Percentiles rank a stretch among this genome's conserved stretches.
phyloP scores from a whole-genome alignment of 2,329 filamentous ascomycete genomes.

The Penicillium sp. region DNA sequence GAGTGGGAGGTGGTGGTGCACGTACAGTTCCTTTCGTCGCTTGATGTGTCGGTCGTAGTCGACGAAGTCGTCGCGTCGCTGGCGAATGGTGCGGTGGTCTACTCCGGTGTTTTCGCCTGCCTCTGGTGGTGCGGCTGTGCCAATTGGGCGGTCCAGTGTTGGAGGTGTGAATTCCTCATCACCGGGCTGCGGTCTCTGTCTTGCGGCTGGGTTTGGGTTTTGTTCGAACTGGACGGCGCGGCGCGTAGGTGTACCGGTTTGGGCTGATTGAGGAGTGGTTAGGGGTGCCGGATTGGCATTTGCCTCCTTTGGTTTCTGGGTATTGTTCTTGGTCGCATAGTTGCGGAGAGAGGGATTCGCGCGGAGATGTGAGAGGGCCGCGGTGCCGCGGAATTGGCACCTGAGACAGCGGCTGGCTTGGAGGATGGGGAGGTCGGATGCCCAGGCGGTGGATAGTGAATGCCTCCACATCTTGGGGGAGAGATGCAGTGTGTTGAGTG shows the following conservation, averaged over 20 bases:
- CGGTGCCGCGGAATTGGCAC: slow-evolving; percentile 39
- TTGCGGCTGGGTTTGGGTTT: slow-evolving; percentile 27
- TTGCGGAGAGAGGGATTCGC: slow-evolving; percentile 30
- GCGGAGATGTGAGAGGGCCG: slow-evolving; percentile 20
- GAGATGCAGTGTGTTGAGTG: background rate
- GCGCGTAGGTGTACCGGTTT: slow-evolving; percentile 4
- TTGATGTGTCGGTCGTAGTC: slow-evolving; percentile 83
- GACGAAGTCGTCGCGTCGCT: slow-evolving; percentile 79
- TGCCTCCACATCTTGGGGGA: slow-evolving; percentile 38
- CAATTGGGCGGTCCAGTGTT: slow-evolving; percentile 74
- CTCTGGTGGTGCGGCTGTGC: slow-evolving; percentile 73
- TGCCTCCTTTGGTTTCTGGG: slow-evolving; percentile 3
- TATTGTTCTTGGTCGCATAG: slow-evolving; percentile 31
- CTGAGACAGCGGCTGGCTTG: slow-evolving; percentile 37
- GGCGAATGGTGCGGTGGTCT: slow-evolving; percentile 67
- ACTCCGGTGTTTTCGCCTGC: slow-evolving; percentile 81
- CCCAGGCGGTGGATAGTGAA: slow-evolving; percentile 18
- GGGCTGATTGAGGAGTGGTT: slow-evolving; percentile 6
- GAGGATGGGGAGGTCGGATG: slow-evolving; percentile 30
- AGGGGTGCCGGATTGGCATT: slow-evolving; percentile 14
- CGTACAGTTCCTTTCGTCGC: slow-evolving; percentile 74
- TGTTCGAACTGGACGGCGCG: slow-evolving; percentile 34
- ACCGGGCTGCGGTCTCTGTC: slow-evolving; percentile 29
- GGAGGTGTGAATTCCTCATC: slow-evolving; percentile 56
- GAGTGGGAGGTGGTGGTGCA: background rate